phyloP scores from a whole-genome alignment of 169 alveolate species.

The Eimeria mitis region DNA sequence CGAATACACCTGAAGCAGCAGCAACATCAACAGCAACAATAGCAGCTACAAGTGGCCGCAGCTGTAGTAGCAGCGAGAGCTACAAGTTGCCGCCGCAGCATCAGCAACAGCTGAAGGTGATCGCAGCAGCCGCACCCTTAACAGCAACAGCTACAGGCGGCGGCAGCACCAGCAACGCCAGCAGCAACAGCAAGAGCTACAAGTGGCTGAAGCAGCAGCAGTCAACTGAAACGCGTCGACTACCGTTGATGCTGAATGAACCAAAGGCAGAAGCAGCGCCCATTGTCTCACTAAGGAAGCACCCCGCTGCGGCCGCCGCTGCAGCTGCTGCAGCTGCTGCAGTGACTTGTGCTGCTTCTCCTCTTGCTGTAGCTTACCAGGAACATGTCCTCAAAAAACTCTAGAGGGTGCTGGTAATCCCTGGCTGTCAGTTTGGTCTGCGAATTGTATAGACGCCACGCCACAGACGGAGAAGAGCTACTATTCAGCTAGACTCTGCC shows the following conservation, averaged over 20 bases:
- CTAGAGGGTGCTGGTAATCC: constrained; percentile 67
- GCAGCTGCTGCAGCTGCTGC: constrained; percentile 6
- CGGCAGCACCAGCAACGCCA: too few relatives aligned
- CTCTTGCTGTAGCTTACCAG: constrained; percentile 51
- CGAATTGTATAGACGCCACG: not conserved
- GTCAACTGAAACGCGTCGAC: not conserved
- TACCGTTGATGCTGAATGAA: not conserved
- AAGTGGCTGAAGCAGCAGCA: not conserved
- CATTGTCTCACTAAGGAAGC: not conserved
- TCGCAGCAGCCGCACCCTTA: too few relatives aligned
- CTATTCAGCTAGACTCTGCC: not conserved
- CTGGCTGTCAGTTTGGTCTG: constrained; percentile 69
- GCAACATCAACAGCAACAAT: not conserved
- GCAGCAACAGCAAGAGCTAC: too few relatives aligned
- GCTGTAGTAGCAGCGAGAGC: not conserved
- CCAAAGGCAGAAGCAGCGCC: not conserved
- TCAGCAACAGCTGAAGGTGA: constrained; percentile 3
- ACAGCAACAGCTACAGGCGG: too few relatives aligned
- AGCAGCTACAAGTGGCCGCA: not conserved
- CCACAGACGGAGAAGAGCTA: not conserved
- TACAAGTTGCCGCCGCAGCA: not conserved
- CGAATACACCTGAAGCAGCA: constrained; percentile 65
- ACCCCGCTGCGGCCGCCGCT: too few relatives aligned
- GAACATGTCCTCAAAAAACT: constrained; percentile 64
- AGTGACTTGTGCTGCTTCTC: not conserved